Evolutionary conservation across 2,329 filamentous ascomycete species (phyloP), one percentile per base, ranked within the genome.

Genomic region (Golovinomyces cichoracearum): DNA sequence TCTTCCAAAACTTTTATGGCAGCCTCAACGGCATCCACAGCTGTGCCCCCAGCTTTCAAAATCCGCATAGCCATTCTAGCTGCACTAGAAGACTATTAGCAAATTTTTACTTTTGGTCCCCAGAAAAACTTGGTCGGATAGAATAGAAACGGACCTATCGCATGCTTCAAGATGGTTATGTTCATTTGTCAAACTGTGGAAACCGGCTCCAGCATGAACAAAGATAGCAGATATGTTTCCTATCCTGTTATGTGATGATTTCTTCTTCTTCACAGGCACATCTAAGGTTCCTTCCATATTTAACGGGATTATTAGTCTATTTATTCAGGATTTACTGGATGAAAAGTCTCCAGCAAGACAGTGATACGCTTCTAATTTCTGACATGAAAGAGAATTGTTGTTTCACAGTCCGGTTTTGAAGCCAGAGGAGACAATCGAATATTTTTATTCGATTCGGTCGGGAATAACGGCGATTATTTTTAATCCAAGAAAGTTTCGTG

Each of bases 131-230:
- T 4, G 10, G 22, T 26, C 40, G n/a, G 4, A 22, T 17, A 23
- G 10, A 15, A 21, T n/a, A 26, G 38, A 33, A 41, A 68, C 83
- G 64, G 68, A 94, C 88, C 88, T 79, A 58, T 80, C 79, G 63
- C 90, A 95, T 38, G 85, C 85, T 58, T 78, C 70, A 9, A 98
- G 72, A 60, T 98, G 90, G 33, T 82, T 70, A 49, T 71, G 68
- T 61, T 98, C 86, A 60, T 95, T 95, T 51, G 81, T 74, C 22
- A 74, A 68, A 60, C 85, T 94, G 62, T 98, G 90, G 58, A 83
- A 98, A 3, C 90, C 90, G 15, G 90, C 90, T 29, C 90, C 90
- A 33, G 88, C 90, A 63, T 98, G 90, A 41, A 98, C 79, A 62
- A 93, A 95, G 48, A 98, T 88, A 51, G 84, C 85, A 50, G 76